A percentile compares a stretch with the other conserved stretches of the same genome.
phyloP scores from a whole-genome alignment of 2,329 filamentous ascomycete species.

The Claviceps humidiphila region DNA sequence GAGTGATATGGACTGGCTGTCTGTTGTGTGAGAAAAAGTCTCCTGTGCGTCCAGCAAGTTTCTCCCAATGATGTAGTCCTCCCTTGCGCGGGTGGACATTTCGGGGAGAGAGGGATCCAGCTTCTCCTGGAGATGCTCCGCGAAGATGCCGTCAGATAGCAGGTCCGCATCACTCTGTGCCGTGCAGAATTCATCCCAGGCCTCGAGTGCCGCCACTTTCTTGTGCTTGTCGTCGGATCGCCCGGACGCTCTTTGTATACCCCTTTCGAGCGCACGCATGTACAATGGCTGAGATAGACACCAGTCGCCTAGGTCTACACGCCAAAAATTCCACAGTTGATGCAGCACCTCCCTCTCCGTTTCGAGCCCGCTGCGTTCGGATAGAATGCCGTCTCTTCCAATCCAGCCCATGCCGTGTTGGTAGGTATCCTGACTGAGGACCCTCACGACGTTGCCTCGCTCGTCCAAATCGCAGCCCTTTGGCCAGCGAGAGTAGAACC shows the following conservation, averaged over 20 bases:
- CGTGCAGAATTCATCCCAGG: constrained; percentile 41
- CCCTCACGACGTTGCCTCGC: constrained; percentile 54
- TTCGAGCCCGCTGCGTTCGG: constrained; percentile 21
- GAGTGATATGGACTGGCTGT: constrained; percentile 15
- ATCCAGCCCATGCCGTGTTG: constrained; percentile 64
- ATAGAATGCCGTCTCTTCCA: constrained; percentile 42
- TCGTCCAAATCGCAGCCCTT: constrained; percentile 55
- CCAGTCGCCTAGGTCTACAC: constrained; percentile 48
- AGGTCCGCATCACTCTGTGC: constrained; percentile 54
- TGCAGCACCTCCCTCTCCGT: constrained; percentile 49
- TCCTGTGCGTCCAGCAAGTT: constrained; percentile 34
- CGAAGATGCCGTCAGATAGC: constrained; percentile 36
- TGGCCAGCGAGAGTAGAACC: constrained; percentile 73
- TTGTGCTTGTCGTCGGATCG: constrained; percentile 6
- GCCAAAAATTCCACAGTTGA: constrained; percentile 56
- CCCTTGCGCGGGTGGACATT: constrained; percentile 30
- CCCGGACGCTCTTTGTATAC: constrained; percentile 6
- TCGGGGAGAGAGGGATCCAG: constrained; percentile 53
- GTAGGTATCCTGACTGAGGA: constrained; percentile 74
- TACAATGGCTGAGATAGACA: constrained; percentile 23
- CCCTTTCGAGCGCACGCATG: constrained; percentile 24
- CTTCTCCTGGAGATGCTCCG: constrained; percentile 28
- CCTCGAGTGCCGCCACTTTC: constrained; percentile 26
- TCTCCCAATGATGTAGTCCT: constrained; percentile 38
- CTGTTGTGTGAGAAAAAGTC: constrained; percentile 16